Evolutionary conservation across 2,329 filamentous ascomycete species (phyloP).

Genomic region (Trichoderma atrobrunneum): DNA sequence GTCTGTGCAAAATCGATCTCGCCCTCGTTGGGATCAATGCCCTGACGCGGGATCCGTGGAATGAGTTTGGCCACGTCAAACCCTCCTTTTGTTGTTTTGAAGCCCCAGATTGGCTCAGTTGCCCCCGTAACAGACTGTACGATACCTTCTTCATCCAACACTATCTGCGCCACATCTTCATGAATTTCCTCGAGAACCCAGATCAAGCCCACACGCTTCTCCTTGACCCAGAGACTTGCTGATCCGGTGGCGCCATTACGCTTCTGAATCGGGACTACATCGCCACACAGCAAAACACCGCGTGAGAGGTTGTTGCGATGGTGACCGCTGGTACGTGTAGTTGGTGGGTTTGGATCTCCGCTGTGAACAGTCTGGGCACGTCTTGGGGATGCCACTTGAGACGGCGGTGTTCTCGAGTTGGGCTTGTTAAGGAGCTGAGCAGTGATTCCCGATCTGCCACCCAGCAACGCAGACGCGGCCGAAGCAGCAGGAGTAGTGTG

Average conservation of each 20-base stretch:
- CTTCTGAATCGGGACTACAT: constrained; percentile 98
- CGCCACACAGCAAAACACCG: constrained; percentile 88
- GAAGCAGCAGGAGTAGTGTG: constrained; percentile 38
- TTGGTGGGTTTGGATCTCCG: constrained; percentile 53
- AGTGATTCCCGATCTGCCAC: constrained; percentile 73
- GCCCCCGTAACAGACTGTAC: constrained; percentile 70
- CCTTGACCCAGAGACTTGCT: constrained; percentile 97
- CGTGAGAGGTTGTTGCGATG: constrained; percentile 74
- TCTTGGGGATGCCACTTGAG: constrained; percentile 47
- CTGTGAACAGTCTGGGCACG: constrained; percentile 64
- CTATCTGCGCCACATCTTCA: constrained; percentile 80
- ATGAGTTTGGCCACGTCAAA: constrained; percentile 76
- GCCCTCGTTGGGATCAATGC: constrained; percentile 65
- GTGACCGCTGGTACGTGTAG: constrained; percentile 54
- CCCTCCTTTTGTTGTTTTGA: constrained; percentile 62
- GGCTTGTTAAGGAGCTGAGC: constrained; percentile 86
- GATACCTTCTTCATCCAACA: constrained; percentile 72
- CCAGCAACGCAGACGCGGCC: constrained; percentile 56
- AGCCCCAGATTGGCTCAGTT: constrained; percentile 83
- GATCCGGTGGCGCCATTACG: constrained; percentile 88
- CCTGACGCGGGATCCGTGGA: constrained; percentile 75
- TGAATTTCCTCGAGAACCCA: constrained; percentile 98
- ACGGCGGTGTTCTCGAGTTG: constrained; percentile 54
- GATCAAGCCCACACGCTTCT: constrained; percentile 88
- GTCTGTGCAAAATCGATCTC: constrained; percentile 77